phyloP scores from a whole-genome alignment of 2,329 filamentous ascomycete species.

The Epichloe coenophiala region DNA sequence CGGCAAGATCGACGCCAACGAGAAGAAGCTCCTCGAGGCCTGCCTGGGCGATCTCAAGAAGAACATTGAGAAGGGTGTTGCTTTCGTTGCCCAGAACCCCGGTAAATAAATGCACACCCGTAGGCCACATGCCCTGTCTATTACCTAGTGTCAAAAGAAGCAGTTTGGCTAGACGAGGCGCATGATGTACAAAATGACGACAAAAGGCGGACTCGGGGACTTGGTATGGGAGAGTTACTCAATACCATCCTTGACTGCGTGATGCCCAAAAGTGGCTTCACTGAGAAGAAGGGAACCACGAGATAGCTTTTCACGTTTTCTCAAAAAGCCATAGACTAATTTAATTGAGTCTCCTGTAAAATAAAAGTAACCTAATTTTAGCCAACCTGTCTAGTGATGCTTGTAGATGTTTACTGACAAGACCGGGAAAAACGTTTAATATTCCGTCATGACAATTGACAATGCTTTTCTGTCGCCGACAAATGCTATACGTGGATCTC shows the following conservation, averaged over 20 bases:
- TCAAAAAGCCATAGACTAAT: constrained; percentile 2
- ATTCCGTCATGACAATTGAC: too few relatives aligned
- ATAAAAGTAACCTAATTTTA: constrained; percentile 1
- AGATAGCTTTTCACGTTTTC: background rate
- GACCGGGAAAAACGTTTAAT: too few relatives aligned
- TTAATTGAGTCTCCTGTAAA: constrained; percentile 5
- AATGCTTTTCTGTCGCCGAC: too few relatives aligned
- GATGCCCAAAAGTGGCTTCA: background rate
- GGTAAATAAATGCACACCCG: constrained; percentile 33
- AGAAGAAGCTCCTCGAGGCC: constrained; percentile 82
- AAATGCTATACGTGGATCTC: too few relatives aligned
- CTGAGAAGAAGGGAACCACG: background rate
- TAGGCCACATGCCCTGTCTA: background rate
- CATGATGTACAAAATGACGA: constrained; percentile 2
- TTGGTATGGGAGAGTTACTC: background rate
- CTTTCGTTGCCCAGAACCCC: constrained; percentile 46
- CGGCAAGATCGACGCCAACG: constrained; percentile 69
- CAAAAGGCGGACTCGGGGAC: background rate
- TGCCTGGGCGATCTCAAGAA: constrained; percentile 74
- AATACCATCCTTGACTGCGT: background rate
- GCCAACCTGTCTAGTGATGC: background rate
- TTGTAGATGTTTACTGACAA: too few relatives aligned
- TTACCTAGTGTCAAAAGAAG: background rate
- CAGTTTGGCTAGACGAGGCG: background rate
- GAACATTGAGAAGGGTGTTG: constrained; percentile 87